A percentile compares a stretch with the other conserved stretches of the same genome.
These are phyloP conservation scores for Haemoproteus tartakovskyi DNA, from an alignment of 169 alveolate species.

Conservation along the genomic window DNA sequence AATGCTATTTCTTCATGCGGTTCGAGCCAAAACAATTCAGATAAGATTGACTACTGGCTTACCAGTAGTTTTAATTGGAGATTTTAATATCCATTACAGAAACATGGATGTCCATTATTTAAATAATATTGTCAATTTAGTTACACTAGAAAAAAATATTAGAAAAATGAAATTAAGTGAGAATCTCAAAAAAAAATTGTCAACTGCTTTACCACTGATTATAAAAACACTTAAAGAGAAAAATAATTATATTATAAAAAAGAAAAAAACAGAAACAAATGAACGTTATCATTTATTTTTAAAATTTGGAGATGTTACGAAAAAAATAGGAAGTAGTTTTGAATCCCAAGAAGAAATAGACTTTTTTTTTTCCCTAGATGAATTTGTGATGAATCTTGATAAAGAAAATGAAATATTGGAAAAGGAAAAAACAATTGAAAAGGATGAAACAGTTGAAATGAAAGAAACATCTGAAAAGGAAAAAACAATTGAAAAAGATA, in stretches of 20 bases:
- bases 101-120: slow-evolving; percentile 29
- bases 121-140: slow-evolving; percentile 28
- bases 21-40: slow-evolving; percentile 41
- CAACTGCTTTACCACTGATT: slow-evolving; percentile 6
- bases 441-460: no score
- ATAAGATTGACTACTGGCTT: slow-evolving; percentile 55
- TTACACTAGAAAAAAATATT: slow-evolving; percentile 1
- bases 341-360: slow-evolving; percentile 28
- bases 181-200: slow-evolving; percentile 4
- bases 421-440: no score
- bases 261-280: slow-evolving; percentile 3
- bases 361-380: slow-evolving; percentile 53
- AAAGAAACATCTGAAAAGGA: no score
- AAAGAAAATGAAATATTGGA: no score
- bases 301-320: slow-evolving; percentile 7
- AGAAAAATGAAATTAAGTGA: slow-evolving; percentile 11
- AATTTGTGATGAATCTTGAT: no score
- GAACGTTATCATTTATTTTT: slow-evolving; percentile 21
- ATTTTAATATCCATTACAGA: slow-evolving; percentile 53
- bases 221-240: slow-evolving; percentile 6
- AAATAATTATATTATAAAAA: slow-evolving; percentile 32
- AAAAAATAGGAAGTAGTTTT: slow-evolving; percentile 15
- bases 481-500: no score
- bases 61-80: slow-evolving; percentile 66
- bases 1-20: slow-evolving; percentile 62